phyloP scores from a whole-genome alignment of 495 filamentous ascomycete species.

The Geopyxis carbonaria region DNA sequence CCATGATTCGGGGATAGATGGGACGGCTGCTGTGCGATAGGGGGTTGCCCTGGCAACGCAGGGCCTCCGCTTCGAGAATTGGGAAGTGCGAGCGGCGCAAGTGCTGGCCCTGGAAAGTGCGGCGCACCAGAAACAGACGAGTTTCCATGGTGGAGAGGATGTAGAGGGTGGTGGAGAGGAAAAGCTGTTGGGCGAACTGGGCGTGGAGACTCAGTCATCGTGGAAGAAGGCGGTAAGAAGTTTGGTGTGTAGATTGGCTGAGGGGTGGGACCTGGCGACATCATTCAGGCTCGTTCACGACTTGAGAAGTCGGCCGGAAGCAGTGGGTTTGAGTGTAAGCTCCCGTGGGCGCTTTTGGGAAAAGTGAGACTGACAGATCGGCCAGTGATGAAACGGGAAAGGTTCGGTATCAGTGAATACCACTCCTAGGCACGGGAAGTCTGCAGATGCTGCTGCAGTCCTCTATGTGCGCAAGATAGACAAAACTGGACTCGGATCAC shows the following conservation, averaged over 20 bases:
- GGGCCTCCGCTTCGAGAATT: slow-evolving; percentile 14
- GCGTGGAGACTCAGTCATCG: slow-evolving; percentile 22
- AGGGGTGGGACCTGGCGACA: slow-evolving; percentile 27
- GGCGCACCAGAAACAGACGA: slow-evolving; percentile 9
- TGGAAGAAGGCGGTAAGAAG: slow-evolving; percentile 18
- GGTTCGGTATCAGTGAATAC: too few relatives aligned
- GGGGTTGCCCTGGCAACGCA: slow-evolving; percentile 11
- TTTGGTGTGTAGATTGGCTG: slow-evolving; percentile 23
- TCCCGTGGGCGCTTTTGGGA: too few relatives aligned
- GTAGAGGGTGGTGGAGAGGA: slow-evolving; percentile 17
- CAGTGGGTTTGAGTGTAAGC: slow-evolving; percentile 11
- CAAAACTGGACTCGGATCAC: too few relatives aligned
- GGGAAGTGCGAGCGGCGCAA: slow-evolving; percentile 20
- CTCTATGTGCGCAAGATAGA: too few relatives aligned
- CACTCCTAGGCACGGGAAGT: too few relatives aligned
- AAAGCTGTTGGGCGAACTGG: slow-evolving; percentile 14
- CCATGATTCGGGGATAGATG: slow-evolving; percentile 4
- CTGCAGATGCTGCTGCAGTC: too few relatives aligned
- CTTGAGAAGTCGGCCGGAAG: slow-evolving; percentile 18
- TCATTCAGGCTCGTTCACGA: slow-evolving; percentile 26
- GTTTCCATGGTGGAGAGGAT: slow-evolving; percentile 13
- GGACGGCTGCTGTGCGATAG: slow-evolving; percentile 14
- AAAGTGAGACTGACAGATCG: too few relatives aligned
- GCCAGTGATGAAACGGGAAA: too few relatives aligned
- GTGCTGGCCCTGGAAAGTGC: slow-evolving; percentile 16